Conservation (phyloP, 305 asterid genomes). For the Fraxinus nigra region DNA sequence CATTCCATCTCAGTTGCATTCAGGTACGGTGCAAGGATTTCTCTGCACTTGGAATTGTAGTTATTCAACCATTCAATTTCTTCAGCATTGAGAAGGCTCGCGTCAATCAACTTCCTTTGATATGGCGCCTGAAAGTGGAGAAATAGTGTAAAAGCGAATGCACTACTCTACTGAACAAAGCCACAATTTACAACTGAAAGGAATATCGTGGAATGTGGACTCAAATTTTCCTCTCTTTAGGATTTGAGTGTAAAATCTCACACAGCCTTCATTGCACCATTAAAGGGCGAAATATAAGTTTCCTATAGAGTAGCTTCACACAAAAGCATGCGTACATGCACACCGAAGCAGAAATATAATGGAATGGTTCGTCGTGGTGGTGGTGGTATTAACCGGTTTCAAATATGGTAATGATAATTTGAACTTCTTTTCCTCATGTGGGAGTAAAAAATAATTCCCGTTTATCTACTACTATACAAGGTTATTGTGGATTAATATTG, state of each 20-base stretch:
- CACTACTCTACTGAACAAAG: neutral
- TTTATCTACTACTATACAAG: neutral
- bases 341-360: neutral
- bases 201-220: neutral
- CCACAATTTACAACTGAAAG: neutral
- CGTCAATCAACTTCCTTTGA: conserved; percentile 73
- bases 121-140: conserved; percentile 73
- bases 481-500: neutral
- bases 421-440: neutral
- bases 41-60: conserved; percentile 72
- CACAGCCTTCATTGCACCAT: neutral
- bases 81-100: conserved; percentile 63
- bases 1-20: conserved; percentile 67
- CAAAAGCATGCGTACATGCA: neutral
- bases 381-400: neutral
- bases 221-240: neutral
- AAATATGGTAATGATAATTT: neutral
- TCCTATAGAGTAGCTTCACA: neutral
- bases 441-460: neutral
- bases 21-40: conserved; percentile 64
- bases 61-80: conserved; percentile 82
- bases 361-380: neutral
- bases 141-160: neutral
- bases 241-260: neutral
- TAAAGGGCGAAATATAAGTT: neutral